Evolutionary conservation across 306 rosid genomes (phyloP), one percentile per base, ranked within the genome.

Genomic region (Dicorynia guianensis): DNA sequence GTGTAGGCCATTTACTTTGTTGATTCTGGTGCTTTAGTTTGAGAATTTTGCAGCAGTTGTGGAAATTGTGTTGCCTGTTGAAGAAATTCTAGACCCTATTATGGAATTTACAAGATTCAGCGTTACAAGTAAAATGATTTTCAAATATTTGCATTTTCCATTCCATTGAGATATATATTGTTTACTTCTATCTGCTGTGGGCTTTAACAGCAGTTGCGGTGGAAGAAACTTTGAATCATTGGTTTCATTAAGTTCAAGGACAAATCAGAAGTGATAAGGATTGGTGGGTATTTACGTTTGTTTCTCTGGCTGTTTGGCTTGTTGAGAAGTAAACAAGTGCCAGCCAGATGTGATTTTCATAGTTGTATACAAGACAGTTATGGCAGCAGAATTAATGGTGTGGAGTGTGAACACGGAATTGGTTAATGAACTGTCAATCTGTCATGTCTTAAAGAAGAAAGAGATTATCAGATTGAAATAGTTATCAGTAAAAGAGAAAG

Each of bases 11-110:
- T 69, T 61, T 54, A 43, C 34, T 20, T 39, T 53, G 58, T 47
- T 67, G n/a, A 15, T 69, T 80, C 52, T 81, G 54, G 33, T 76
- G 72, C 57, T 60, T 47, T 64, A 42, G 7, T 40, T 30, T 63
- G 35, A 17, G 39, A 67, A 71, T 62, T 60, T 62, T 43, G 68
- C 33, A 75, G 80, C 74, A 81, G 70, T 69, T 74, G 64, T 19
- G 36, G 69, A 47, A 62, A 30, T n/a, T 73, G n/a, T 78, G 64
- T 25, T 56, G 34, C 46, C 73, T 70, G 40, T 17, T 52, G 53
- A 11, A 25, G 30, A 25, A 25, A 25, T 25, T 25, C 30, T 2
- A 25, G 30, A 2, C 30, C 30, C 30, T 25, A 25, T 25, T 25
- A 25, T 25, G 30, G 30, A 25, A 25, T 25, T 25, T 46, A 50